These are phyloP conservation scores for Bonia amplexicaulis DNA, from an alignment of 176 grass and related monocot genomes.

Conservation along the genomic window DNA sequence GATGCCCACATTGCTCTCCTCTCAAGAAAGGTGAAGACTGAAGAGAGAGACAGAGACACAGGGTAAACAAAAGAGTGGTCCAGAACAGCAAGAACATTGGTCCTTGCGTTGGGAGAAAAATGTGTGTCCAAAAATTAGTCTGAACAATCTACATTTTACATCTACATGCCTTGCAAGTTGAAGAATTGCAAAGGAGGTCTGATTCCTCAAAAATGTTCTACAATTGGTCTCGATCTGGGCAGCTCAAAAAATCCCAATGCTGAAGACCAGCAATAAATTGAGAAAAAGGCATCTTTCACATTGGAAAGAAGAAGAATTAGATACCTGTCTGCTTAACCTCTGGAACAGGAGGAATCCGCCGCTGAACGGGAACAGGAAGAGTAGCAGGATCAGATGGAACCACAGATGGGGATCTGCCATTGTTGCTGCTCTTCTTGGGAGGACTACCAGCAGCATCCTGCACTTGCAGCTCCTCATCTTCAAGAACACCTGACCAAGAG, in stretches of 20 bases:
- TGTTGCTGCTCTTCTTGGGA: not conserved
- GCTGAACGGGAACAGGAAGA: slow-evolving; percentile 2
- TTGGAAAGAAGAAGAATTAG: not conserved
- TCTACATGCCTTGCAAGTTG: not conserved
- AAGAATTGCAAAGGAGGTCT: not conserved
- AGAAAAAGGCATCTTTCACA: not conserved
- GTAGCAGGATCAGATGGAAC: slow-evolving; percentile 29
- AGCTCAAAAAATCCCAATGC: not conserved
- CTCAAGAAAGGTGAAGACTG: slow-evolving; percentile 31
- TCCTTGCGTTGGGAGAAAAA: slow-evolving; percentile 16
- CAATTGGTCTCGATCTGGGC: not conserved
- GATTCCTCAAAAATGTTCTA: not conserved
- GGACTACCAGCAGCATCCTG: not conserved
- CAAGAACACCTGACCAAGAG: slow-evolving; percentile 30
- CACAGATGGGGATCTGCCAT: not conserved
- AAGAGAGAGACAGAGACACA: not conserved
- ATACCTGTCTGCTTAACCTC: slow-evolving; percentile 39
- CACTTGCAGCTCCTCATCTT: slow-evolving; percentile 33
- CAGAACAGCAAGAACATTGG: slow-evolving; percentile 13
- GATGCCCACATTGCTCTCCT: slow-evolving; percentile 23
- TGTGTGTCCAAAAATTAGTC: not conserved
- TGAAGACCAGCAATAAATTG: not conserved
- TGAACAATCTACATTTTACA: not conserved
- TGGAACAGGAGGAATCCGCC: slow-evolving; percentile 20
- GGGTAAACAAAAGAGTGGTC: slow-evolving; percentile 19